Evolutionary conservation across 805 yeast genomes (phyloP).

Genomic region (Wickerhamomyces mucosus): DNA sequence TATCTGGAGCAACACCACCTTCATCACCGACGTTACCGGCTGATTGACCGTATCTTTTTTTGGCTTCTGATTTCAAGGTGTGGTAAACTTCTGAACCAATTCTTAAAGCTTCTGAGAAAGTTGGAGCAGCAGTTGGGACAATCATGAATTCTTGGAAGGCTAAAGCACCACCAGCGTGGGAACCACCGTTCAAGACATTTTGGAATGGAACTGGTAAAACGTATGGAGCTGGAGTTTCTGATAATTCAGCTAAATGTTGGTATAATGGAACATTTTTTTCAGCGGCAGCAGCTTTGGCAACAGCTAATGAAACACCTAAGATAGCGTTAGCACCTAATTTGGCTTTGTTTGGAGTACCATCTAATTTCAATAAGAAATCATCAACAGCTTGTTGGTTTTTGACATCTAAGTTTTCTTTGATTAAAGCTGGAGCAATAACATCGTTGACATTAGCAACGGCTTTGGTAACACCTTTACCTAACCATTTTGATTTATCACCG

Average conservation of each 20-base stretch:
- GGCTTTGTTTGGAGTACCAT: slow-evolving; percentile 96
- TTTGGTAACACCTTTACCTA: slow-evolving; percentile 96
- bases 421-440: slow-evolving; percentile 87
- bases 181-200: slow-evolving; percentile 98
- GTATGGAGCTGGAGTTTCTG: slow-evolving; percentile 67
- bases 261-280: slow-evolving; percentile 90
- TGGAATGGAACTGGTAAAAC: slow-evolving; percentile 99
- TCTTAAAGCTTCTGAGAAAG: slow-evolving; percentile 94
- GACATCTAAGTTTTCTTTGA: slow-evolving; percentile 75
- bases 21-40: slow-evolving; percentile 99
- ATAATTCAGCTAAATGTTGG: slow-evolving; percentile 76
- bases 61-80: slow-evolving; percentile 84
- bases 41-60: slow-evolving; percentile 92
- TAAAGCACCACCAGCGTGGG: slow-evolving; percentile 98
- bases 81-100: slow-evolving; percentile 98
- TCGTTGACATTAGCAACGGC: slow-evolving; percentile 96
- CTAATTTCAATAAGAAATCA: slow-evolving; percentile 75
- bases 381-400: slow-evolving; percentile 82
- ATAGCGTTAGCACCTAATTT: slow-evolving; percentile 98
- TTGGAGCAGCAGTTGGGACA: slow-evolving; percentile 85
- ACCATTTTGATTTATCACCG: slow-evolving; percentile 95
- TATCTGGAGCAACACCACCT: slow-evolving; percentile 99
- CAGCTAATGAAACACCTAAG: slow-evolving; percentile 96
- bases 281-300: slow-evolving; percentile 97
- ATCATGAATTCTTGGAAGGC: slow-evolving; percentile 99